phyloP scores from a whole-genome alignment of 805 yeast species.

The Pichia insulana region DNA sequence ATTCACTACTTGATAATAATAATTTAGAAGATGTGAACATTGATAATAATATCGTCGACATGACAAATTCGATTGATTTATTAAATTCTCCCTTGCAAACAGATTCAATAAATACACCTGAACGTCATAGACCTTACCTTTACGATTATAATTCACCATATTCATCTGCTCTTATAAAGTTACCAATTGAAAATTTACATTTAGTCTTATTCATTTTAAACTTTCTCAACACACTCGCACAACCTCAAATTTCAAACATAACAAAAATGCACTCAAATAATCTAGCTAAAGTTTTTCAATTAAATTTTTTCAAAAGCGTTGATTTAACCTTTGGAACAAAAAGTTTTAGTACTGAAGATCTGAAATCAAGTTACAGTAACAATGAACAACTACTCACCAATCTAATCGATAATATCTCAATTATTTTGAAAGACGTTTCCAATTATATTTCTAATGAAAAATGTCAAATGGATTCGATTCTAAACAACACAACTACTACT shows the following conservation, averaged over 20 bases:
- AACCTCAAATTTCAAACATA: conserved; percentile 17
- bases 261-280: conserved; percentile 32
- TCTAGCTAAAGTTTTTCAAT: conserved; percentile 32
- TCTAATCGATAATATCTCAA: conserved; percentile 2
- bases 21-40: background rate
- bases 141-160: conserved; percentile 1
- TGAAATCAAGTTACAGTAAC: conserved; percentile 4
- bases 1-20: too few species aligned
- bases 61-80: background rate
- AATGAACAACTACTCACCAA: conserved; percentile 6
- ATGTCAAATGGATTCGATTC: conserved; percentile 3
- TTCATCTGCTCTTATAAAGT: conserved; percentile 9
- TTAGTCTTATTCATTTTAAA: conserved; percentile 23
- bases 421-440: conserved; percentile 4
- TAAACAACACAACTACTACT: background rate
- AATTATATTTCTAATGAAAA: background rate
- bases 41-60: conserved; percentile 3
- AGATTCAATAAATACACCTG: background rate
- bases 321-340: conserved; percentile 16
- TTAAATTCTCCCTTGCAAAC: background rate
- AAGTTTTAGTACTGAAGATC: conserved; percentile 12
- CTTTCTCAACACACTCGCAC: conserved; percentile 20
- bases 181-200: conserved; percentile 26
- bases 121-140: background rate
- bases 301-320: conserved; percentile 28